Evolutionary conservation across 192 early-diverging fungal species (phyloP).

Genomic region (Coemansia sp.): DNA sequence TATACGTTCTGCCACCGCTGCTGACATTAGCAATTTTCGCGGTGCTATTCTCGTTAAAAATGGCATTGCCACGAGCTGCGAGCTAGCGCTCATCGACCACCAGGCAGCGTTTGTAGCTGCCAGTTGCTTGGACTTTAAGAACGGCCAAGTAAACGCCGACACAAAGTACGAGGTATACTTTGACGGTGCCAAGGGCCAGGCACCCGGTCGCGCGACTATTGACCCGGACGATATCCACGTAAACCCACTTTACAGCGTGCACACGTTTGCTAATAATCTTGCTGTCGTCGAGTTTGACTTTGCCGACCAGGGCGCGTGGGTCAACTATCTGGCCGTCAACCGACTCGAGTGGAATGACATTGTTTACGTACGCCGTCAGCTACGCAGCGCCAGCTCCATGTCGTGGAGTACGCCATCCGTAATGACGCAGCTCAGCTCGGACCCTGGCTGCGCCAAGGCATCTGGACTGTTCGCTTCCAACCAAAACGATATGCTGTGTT

Average conservation of each 20-base stretch:
- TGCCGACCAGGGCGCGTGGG: conserved; percentile 17
- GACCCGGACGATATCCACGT: conserved; percentile 13
- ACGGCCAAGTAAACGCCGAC: neutral
- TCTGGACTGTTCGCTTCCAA: conserved; percentile 24
- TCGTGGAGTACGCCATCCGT: conserved; percentile 7
- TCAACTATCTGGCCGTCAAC: conserved; percentile 24
- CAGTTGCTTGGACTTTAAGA: conserved; percentile 19
- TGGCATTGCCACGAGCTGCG: conserved; percentile 29
- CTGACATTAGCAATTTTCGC: conserved; percentile 22
- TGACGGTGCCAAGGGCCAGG: conserved; percentile 11
- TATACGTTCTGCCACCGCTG: conserved; percentile 6
- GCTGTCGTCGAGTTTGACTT: conserved; percentile 30
- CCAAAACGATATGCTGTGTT: conserved; percentile 12
- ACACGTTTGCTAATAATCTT: conserved; percentile 25
- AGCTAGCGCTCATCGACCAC: conserved; percentile 36
- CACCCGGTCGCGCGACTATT: conserved; percentile 11
- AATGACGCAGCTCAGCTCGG: neutral
- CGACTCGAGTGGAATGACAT: conserved; percentile 23
- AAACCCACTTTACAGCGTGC: conserved; percentile 5
- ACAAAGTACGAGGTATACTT: conserved; percentile 24
- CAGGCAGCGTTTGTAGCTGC: conserved; percentile 27
- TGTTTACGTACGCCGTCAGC: conserved; percentile 16
- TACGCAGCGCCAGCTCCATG: neutral
- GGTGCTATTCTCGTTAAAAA: conserved; percentile 39
- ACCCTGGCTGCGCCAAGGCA: neutral